Conservation (phyloP, 179 eudicot species). For the Monotropa hypopitys region DNA sequence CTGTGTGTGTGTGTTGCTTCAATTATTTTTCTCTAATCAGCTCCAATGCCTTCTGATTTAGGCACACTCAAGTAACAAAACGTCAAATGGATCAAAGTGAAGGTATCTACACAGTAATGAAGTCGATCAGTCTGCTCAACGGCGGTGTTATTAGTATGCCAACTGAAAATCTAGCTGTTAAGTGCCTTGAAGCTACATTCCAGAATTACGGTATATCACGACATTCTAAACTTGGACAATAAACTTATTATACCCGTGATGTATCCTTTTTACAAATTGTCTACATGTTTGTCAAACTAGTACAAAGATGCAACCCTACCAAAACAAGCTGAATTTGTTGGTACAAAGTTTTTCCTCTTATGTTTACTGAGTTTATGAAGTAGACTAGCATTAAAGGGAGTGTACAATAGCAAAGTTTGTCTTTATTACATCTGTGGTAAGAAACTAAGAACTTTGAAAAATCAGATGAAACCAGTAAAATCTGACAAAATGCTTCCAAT, state of each 20-base stretch:
- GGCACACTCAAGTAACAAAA: background rate
- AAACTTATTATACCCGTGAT: background rate
- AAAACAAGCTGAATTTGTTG: background rate
- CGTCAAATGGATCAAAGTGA: conserved; percentile 1
- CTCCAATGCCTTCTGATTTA: background rate
- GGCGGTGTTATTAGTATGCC: background rate
- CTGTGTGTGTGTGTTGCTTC: background rate
- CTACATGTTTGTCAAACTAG: background rate
- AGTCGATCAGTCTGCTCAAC: background rate
- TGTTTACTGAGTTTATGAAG: background rate
- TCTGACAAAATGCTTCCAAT: background rate
- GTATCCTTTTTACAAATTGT: background rate
- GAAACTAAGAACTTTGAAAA: background rate
- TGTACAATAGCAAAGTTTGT: background rate
- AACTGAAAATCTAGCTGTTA: conserved; percentile 16
- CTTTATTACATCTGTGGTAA: background rate
- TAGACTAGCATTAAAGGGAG: background rate
- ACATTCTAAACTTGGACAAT: background rate
- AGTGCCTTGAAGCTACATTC: conserved; percentile 18
- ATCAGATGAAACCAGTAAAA: background rate
- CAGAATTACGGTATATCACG: conserved; percentile 3
- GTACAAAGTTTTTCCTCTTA: background rate
- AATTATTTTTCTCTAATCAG: background rate
- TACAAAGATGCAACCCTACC: too few relatives aligned
- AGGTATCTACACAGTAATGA: background rate